A percentile compares a stretch with the other conserved stretches of the same genome.
Evolutionary conservation across 2,329 filamentous ascomycete genomes (phyloP).

Genomic region (Diaporthe sp.): DNA sequence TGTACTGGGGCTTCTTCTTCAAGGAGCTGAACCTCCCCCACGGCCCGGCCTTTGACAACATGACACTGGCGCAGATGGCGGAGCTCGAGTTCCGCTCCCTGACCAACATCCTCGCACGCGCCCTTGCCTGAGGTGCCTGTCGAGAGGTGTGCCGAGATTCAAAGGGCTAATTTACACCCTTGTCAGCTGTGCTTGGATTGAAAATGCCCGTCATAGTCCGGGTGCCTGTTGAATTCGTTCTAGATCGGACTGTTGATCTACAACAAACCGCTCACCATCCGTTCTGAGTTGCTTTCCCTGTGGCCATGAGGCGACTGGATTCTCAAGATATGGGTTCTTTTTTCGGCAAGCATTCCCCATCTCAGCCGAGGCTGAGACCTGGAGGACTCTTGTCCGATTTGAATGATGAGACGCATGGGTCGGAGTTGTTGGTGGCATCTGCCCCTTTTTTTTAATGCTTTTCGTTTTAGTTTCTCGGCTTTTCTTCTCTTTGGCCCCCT

Average conservation of each 20-base stretch:
- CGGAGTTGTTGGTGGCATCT: slow-evolving; percentile 11
- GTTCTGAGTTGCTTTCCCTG: background rate
- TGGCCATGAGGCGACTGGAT: background rate
- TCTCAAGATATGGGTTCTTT: background rate
- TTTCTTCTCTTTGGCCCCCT: background rate
- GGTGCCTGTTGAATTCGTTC: slow-evolving; percentile 6
- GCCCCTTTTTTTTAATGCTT: slow-evolving; percentile 2
- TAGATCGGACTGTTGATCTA: background rate
- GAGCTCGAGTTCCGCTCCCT: slow-evolving; percentile 59
- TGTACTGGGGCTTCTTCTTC: slow-evolving; percentile 65
- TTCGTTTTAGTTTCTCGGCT: background rate
- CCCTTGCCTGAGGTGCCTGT: slow-evolving; percentile 39
- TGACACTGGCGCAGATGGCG: slow-evolving; percentile 60
- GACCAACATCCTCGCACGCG: slow-evolving; percentile 59
- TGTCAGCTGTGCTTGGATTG: background rate
- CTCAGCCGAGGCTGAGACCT: background rate
- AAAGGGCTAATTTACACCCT: background rate
- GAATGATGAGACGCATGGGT: background rate
- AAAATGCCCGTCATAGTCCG: background rate
- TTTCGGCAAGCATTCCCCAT: background rate
- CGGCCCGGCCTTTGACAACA: slow-evolving; percentile 55
- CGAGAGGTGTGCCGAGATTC: background rate
- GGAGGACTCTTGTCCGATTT: slow-evolving; percentile 7
- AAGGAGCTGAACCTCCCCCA: slow-evolving; percentile 55
- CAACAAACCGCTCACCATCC: background rate